A percentile compares a stretch with the other conserved stretches of the same genome.
Evolutionary conservation across 2,329 filamentous ascomycete species (phyloP).

Genomic region (Emergomyces orientalis): DNA sequence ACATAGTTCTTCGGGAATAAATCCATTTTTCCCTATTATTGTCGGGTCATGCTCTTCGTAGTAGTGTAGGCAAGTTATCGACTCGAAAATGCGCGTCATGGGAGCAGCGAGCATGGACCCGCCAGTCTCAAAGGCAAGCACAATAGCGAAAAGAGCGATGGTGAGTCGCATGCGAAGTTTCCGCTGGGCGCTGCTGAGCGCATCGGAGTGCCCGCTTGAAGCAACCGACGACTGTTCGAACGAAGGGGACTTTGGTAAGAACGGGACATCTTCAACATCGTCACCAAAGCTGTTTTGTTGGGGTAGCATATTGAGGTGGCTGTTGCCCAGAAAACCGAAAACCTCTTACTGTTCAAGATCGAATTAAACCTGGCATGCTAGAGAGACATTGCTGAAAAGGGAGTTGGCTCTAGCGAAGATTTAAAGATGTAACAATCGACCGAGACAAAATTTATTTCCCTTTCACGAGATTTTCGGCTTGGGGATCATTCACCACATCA

Average conservation of each 20-base stretch:
- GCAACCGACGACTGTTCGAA: background rate
- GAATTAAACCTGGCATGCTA: too few relatives aligned
- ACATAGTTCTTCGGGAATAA: conserved; percentile 39
- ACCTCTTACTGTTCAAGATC: background rate
- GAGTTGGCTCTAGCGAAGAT: background rate
- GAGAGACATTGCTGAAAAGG: background rate
- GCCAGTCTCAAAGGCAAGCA: conserved; percentile 38
- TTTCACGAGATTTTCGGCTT: background rate
- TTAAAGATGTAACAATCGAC: background rate
- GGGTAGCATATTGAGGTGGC: background rate
- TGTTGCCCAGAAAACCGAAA: background rate
- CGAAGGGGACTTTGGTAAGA: conserved; percentile 15
- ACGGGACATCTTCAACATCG: conserved; percentile 26
- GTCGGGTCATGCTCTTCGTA: conserved; percentile 34
- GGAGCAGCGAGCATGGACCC: conserved; percentile 38
- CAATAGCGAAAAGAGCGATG: conserved; percentile 35
- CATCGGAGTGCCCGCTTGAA: conserved; percentile 11
- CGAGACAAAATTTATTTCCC: background rate
- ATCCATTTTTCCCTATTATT: conserved; percentile 33
- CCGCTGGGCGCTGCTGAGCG: conserved; percentile 10
- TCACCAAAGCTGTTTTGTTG: conserved; percentile 11
- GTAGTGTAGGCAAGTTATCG: conserved; percentile 40
- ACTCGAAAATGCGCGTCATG: conserved; percentile 40
- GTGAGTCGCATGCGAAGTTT: conserved; percentile 30
- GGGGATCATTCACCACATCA: background rate